These are phyloP conservation scores for Arthrobotrys entomopaga DNA, from an alignment of 2,329 filamentous ascomycete genomes.

Conservation along the genomic window DNA sequence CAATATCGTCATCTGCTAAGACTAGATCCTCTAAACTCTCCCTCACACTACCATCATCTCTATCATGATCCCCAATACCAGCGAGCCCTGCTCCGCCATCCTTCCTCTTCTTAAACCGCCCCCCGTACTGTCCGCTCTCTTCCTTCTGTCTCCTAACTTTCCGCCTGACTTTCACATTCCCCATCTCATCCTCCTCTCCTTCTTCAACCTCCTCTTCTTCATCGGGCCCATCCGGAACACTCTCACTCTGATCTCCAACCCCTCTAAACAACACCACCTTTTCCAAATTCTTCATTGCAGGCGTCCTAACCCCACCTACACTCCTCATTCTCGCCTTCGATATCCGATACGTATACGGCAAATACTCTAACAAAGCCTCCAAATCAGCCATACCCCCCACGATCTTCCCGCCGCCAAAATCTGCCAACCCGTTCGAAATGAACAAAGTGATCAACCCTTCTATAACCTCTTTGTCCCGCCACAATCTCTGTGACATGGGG, in stretches of 20 bases:
- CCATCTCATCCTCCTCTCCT: constrained; percentile 58
- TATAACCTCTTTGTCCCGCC: constrained; percentile 84
- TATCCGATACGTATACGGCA: constrained; percentile 85
- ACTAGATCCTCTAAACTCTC: constrained; percentile 72
- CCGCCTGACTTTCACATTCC: constrained; percentile 54
- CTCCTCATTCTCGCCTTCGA: constrained; percentile 60
- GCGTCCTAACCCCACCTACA: constrained; percentile 59
- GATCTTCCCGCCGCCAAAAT: constrained; percentile 34
- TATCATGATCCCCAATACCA: constrained; percentile 57
- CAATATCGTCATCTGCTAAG: constrained; percentile 85
- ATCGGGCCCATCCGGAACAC: constrained; percentile 43
- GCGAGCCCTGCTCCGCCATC: constrained; percentile 59
- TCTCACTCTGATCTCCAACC: constrained; percentile 62
- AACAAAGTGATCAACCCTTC: constrained; percentile 77
- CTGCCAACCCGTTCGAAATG: constrained; percentile 67
- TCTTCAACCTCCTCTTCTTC: constrained; percentile 65
- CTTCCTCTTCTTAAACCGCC: constrained; percentile 60
- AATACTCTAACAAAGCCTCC: constrained; percentile 82
- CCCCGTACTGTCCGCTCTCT: constrained; percentile 53
- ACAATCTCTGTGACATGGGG: constrained; percentile 82
- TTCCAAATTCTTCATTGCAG: constrained; percentile 62
- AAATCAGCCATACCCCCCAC: constrained; percentile 41
- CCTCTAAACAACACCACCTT: constrained; percentile 61
- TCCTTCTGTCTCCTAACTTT: constrained; percentile 53
- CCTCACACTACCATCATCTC: constrained; percentile 61